Evolutionary conservation across 169 alveolate species (phyloP).

Genomic region (Plasmodium fragile): DNA sequence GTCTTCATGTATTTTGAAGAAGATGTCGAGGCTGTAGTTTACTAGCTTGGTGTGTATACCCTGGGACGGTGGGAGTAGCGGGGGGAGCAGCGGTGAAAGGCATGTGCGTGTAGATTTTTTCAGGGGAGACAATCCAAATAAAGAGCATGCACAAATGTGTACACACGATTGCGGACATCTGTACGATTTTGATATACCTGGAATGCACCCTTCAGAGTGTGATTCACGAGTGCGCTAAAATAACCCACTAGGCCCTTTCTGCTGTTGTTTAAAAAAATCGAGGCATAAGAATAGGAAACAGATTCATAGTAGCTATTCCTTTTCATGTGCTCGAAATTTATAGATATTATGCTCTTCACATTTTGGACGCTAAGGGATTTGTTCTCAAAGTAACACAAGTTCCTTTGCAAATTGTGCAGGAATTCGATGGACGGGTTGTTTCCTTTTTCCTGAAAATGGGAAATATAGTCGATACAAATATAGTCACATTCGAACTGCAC

Average conservation of each 20-base stretch:
- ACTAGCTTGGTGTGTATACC: slow-evolving; percentile 44
- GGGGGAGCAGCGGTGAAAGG: neutral
- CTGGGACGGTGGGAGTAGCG: no score
- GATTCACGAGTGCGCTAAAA: slow-evolving; percentile 47
- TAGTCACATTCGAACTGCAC: neutral
- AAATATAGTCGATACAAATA: neutral
- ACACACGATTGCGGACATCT: neutral
- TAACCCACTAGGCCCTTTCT: slow-evolving; percentile 48
- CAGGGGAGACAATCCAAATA: neutral
- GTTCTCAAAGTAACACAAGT: slow-evolving; percentile 63
- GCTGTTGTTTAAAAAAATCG: slow-evolving; percentile 30
- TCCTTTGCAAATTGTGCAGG: slow-evolving; percentile 66
- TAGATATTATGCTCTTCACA: slow-evolving; percentile 48
- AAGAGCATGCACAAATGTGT: neutral
- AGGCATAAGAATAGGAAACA: slow-evolving; percentile 30
- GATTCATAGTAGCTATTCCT: slow-evolving; percentile 21
- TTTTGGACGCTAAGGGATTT: slow-evolving; percentile 51
- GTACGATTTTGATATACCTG: slow-evolving; percentile 3
- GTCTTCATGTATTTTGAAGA: slow-evolving; percentile 68
- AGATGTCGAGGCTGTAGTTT: slow-evolving; percentile 41
- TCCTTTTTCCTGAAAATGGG: slow-evolving; percentile 34
- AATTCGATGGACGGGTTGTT: slow-evolving; percentile 53
- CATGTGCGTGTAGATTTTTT: neutral
- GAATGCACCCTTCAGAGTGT: slow-evolving; percentile 23
- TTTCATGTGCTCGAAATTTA: slow-evolving; percentile 51